Base-by-base conservation (phyloP, 345 rosid species). In the Eucalyptus cladocalyx region DNA sequence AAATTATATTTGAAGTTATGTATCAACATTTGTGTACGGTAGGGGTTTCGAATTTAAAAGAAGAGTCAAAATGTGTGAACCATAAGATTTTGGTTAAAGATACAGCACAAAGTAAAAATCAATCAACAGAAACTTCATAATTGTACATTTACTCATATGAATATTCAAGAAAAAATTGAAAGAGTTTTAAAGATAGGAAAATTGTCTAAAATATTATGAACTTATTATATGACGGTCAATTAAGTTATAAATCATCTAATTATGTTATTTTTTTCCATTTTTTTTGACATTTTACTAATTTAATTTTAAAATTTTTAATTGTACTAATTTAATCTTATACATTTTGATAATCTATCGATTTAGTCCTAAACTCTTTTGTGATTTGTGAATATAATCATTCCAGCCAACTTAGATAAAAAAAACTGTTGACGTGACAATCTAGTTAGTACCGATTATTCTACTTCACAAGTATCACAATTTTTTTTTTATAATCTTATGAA, bases 351-450 rank as follows among this genome's bases (percentile, higher is more conserved):
- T 56, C 1, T 10, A 24, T 56, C 30, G 5, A 56, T 56, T 23
- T 24, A 56, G 21, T 56, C 62, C 13, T 19, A 53, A 53, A 53
- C 26, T 53, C 26, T 53, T 53, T 53, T 0, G 1, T 8, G 58
- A 53, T 53, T 53, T 53, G 11, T 53, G 0, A 8, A 19, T 53
- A 53, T 53, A 53, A 4, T 53, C 24, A 53, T 56, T 56, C 28
- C 2, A 24, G 1, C 6, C 6, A 56, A 56, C 10, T 56, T 56
- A 23, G 3, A 0, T 56, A n/a, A n/a, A 0, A 56, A 5, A 54
- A 56, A 56, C 6, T 10, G 0, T 1, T 0, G 3, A 56, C 1
- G 5, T 56, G 6, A 24, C 3, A 1, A 0, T 56, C 14, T 23
- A 24, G 1, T 56, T 23, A 56, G 6, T 56, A 24, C 12, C 1